Evolutionary conservation across 768 basidiomycete genomes (phyloP).

Genomic region (Trametes coccinea): DNA sequence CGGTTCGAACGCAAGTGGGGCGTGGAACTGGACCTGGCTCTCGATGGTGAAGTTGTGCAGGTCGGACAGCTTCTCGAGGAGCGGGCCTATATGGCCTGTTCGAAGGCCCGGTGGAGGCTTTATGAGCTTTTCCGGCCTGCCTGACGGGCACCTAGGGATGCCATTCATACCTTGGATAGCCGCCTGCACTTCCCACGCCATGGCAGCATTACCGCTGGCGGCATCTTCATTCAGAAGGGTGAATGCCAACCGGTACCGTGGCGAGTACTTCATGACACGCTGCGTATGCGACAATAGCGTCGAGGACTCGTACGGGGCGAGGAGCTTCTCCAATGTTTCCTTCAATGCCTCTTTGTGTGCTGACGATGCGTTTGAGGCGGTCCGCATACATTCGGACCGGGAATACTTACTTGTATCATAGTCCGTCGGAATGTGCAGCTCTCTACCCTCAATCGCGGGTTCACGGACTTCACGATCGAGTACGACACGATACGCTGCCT

Average conservation of each 20-base stretch:
- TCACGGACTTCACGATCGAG: background rate
- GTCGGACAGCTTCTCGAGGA: slow-evolving; percentile 55
- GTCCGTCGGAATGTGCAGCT: slow-evolving; percentile 5
- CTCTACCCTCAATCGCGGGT: slow-evolving; percentile 14
- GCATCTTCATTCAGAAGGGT: slow-evolving; percentile 91
- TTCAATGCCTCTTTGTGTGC: slow-evolving; percentile 11
- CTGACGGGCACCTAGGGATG: slow-evolving; percentile 26
- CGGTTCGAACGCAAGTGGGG: slow-evolving; percentile 83
- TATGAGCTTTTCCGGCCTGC: no score
- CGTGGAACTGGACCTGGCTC: slow-evolving; percentile 91
- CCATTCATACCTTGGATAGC: slow-evolving; percentile 55
- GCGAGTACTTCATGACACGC: slow-evolving; percentile 72
- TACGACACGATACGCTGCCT: slow-evolving; percentile 16
- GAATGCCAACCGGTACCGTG: slow-evolving; percentile 86
- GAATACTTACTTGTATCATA: background rate
- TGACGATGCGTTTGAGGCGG: background rate
- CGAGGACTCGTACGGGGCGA: slow-evolving; percentile 43
- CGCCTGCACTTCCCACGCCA: slow-evolving; percentile 71
- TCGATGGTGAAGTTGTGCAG: slow-evolving; percentile 93
- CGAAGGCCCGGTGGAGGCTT: background rate
- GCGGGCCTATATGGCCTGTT: slow-evolving; percentile 70
- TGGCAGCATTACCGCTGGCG: slow-evolving; percentile 55
- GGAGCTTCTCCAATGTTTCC: slow-evolving; percentile 41
- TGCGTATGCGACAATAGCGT: slow-evolving; percentile 42
- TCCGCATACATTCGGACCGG: background rate